Evolutionary conservation across 495 filamentous ascomycete genomes (phyloP).

Genomic region (Aspergillus ellipticus): DNA sequence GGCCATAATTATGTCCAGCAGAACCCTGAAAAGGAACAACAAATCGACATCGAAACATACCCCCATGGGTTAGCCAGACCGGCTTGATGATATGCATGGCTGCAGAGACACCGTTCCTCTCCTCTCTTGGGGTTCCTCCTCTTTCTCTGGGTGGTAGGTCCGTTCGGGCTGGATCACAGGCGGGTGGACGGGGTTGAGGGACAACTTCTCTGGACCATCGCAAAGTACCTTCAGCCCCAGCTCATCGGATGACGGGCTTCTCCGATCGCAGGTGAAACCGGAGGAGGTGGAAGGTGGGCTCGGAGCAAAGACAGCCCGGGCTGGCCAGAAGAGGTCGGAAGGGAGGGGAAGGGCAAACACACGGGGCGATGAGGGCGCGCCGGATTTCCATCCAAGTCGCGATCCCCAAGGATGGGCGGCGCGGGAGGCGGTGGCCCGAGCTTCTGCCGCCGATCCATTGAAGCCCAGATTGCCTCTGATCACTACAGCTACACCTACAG

Average conservation of each 20-base stretch:
- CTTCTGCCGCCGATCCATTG: slow-evolving; percentile 18
- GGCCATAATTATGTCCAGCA: not conserved
- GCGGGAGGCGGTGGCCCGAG: slow-evolving; percentile 35
- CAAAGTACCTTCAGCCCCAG: slow-evolving; percentile 17
- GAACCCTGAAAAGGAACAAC: slow-evolving; percentile 16
- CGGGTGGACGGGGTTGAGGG: slow-evolving; percentile 22
- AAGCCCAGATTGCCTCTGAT: not conserved
- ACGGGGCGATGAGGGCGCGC: slow-evolving; percentile 27
- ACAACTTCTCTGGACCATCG: slow-evolving; percentile 28
- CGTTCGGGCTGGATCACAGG: slow-evolving; percentile 15
- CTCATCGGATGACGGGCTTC: slow-evolving; percentile 12
- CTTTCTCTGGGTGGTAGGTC: slow-evolving; percentile 5
- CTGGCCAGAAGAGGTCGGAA: not conserved
- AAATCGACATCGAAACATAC: slow-evolving; percentile 40
- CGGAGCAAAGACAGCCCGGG: not conserved
- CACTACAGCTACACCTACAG: not conserved
- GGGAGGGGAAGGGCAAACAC: slow-evolving; percentile 16
- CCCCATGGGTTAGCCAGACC: slow-evolving; percentile 87
- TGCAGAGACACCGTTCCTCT: slow-evolving; percentile 13
- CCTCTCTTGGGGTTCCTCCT: not conserved
- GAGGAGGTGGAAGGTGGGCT: not conserved
- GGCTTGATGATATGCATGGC: slow-evolving; percentile 90
- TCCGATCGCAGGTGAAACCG: not conserved
- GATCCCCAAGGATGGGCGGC: slow-evolving; percentile 34
- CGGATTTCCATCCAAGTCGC: slow-evolving; percentile 36